These are phyloP conservation scores for Metroxylon sagu DNA, from an alignment of 176 grass and related monocot genomes.

Conservation along the genomic window DNA sequence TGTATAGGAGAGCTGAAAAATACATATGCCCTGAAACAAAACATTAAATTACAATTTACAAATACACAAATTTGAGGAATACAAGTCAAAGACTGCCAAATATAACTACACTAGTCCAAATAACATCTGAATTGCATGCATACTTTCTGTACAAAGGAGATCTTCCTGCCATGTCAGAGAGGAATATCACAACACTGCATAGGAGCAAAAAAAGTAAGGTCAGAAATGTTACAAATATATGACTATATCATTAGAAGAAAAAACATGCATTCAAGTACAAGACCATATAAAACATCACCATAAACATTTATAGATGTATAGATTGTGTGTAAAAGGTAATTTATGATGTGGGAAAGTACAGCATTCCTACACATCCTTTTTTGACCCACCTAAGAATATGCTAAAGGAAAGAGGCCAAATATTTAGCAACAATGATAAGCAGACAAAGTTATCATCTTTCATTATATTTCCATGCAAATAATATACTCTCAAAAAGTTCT, in stretches of 20 bases:
- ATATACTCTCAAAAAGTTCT: too few species aligned
- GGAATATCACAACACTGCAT: conserved; percentile 88
- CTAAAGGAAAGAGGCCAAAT: too few species aligned
- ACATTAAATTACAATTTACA: conserved; percentile 22
- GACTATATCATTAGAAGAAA: not conserved
- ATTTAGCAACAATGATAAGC: too few species aligned
- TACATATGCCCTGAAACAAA: conserved; percentile 64
- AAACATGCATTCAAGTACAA: not conserved
- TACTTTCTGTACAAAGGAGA: conserved; percentile 93
- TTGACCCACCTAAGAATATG: too few species aligned
- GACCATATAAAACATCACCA: not conserved
- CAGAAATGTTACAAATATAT: conserved; percentile 16
- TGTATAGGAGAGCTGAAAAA: conserved; percentile 86
- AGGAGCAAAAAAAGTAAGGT: conserved; percentile 20
- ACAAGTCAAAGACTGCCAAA: too few species aligned
- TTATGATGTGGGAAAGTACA: too few species aligned
- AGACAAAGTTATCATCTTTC: too few species aligned
- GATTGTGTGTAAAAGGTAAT: too few species aligned
- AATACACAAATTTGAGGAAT: not conserved
- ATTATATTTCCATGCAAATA: too few species aligned
- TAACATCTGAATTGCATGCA: conserved; percentile 3
- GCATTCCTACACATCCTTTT: too few species aligned
- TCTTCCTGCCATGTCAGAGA: conserved; percentile 97
- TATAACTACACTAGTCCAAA: too few species aligned
- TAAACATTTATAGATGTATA: not conserved